Evolutionary conservation across 257 asterid genomes (phyloP), one percentile per base, ranked within the genome.

Genomic region (Nicotiana knightiana): DNA sequence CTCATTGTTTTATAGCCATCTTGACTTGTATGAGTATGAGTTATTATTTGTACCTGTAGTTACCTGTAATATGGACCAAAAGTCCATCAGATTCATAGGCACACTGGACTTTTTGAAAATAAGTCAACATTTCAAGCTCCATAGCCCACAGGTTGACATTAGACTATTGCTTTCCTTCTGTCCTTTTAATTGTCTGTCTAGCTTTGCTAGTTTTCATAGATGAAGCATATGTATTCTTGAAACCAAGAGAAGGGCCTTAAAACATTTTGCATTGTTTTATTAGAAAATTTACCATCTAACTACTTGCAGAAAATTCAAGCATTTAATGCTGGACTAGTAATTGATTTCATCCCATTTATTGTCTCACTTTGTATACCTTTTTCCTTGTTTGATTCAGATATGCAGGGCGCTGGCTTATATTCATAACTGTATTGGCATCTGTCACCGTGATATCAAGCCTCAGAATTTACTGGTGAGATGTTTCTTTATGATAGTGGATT

Each of bases 381-480:
- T 86, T 80, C 61, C 80, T 17, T 67, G 32, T 55, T 77, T 81
- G 80, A 28, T 90, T 90, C 94, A 95, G 99, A 92, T 95, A 84
- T 95, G 98, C 89, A 90, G 99, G 85, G 99, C 97, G 55, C 91
- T 95, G 88, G 98, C 99, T 58, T 95, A 95, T 82, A 91, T 93
- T 66, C 99, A 95, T 83, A 95, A 95, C 87, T 93, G 94, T 86
- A 91, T 95, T 65, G 99, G 98, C 64, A 91, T 95, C 64, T 95
- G 99, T 82, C 99, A 95, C 87, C 98, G 98, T 64, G 99, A 95
- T 84, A 95, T 95, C 90, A 95, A 95, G 87, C 99, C 99, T 84
- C 99, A 95, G 87, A 95, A 95, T 91, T 88, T 95, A 85, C 93
- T 95, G 83, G 99, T 95, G 88, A 90, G 98, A 84, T 59, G 85